Evolutionary conservation across 2,329 filamentous ascomycete genomes (phyloP).

Genomic region (Cadophora luteo-olivacea): DNA sequence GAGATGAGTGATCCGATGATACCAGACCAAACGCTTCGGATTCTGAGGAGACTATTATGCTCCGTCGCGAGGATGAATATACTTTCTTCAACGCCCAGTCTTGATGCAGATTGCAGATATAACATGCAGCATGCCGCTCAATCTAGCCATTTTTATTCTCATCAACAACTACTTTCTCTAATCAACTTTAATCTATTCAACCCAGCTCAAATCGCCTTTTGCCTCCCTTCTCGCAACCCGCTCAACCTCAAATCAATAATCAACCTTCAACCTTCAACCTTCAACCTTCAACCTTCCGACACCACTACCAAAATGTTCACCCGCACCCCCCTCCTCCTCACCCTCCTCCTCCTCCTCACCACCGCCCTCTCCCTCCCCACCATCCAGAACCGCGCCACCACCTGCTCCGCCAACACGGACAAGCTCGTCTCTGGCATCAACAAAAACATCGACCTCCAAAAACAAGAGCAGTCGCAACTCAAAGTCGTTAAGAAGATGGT

Average conservation of each 20-base stretch:
- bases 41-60: background rate
- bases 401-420: slow-evolving; percentile 24
- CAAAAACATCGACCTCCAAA: slow-evolving; percentile 31
- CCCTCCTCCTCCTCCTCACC: background rate
- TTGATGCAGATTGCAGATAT: background rate
- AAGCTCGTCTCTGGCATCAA: slow-evolving; percentile 31
- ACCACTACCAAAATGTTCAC: background rate
- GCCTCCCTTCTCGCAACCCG: no score
- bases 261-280: no score
- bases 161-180: slow-evolving; percentile 3
- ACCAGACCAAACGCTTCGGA: background rate
- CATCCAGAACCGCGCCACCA: slow-evolving; percentile 12
- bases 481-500: slow-evolving; percentile 23
- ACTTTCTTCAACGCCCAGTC: background rate
- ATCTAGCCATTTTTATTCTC: background rate
- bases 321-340: background rate
- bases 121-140: background rate
- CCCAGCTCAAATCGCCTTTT: background rate
- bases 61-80: background rate
- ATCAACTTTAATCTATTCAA: background rate
- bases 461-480: slow-evolving; percentile 29
- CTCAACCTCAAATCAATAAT: slow-evolving; percentile 1
- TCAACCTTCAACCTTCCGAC: background rate
- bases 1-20: background rate
- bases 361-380: background rate